Evolutionary conservation across 441 rosid genomes (phyloP).

Genomic region (Francoa sonchifolia): DNA sequence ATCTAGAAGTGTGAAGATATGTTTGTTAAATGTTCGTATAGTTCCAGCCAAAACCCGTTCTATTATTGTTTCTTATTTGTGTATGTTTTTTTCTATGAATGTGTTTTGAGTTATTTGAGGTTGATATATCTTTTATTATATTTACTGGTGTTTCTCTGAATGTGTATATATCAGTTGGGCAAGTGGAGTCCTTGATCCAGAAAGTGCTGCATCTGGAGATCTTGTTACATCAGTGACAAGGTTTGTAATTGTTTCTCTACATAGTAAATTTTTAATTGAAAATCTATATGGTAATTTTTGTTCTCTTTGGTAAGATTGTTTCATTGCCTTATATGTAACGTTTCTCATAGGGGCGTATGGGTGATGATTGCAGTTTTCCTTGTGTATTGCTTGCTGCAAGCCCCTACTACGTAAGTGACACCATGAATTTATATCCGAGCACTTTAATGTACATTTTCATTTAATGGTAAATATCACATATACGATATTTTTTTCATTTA

Average conservation of each 20-base stretch:
- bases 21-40: too few relatives aligned
- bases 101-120: too few relatives aligned
- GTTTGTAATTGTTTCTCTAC: slow-evolving; percentile 29
- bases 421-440: too few relatives aligned
- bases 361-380: slow-evolving; percentile 98
- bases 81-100: too few relatives aligned
- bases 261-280: background rate
- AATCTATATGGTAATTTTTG: background rate
- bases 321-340: slow-evolving; percentile 12
- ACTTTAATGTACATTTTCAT: too few relatives aligned
- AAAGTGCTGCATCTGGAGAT: slow-evolving; percentile 46
- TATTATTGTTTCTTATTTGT: background rate
- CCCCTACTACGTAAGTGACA: slow-evolving; percentile 96
- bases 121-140: too few relatives aligned
- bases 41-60: too few relatives aligned
- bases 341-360: slow-evolving; percentile 75
- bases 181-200: slow-evolving; percentile 92
- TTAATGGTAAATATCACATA: too few relatives aligned
- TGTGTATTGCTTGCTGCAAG: slow-evolving; percentile 94
- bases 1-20: too few relatives aligned
- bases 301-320: background rate
- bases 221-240: slow-evolving; percentile 86
- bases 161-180: slow-evolving; percentile 55
- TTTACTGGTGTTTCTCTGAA: slow-evolving; percentile 3
- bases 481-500: too few relatives aligned